Evolutionary conservation across 164 flowering plant species (phyloP), one percentile per base, ranked within the genome.

Genomic region (Magnolia kwangsiensis): DNA sequence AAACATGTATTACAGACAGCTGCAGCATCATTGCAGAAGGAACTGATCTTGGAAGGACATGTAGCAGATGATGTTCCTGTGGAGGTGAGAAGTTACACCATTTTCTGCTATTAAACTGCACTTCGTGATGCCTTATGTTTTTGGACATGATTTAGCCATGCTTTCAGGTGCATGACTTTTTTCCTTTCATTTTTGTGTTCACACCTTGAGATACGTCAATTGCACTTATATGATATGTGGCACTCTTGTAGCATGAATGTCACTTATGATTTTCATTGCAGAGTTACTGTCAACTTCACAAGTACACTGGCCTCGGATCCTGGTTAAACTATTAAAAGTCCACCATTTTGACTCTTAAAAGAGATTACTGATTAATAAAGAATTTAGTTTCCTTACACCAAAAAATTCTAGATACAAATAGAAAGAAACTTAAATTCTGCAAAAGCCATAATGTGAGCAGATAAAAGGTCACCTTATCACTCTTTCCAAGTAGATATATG

Each of bases 1-100:
- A 94, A 86, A 84, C 97, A 96, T 82, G 99, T 96, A 7, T 91
- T 96, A 24, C 99, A 96, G 86, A 96, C 99, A 70, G 97, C 98
- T 58, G 97, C 98, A 27, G 99, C 98, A 76, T 96, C 98, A 71
- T 74, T 94, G 78, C 86, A 87, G 73, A 96, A 94, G 84, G 80
- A 81, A 69, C 76, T 96, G 67, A 89, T 84, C 24, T 82, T 96
- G 83, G 97, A 92, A 90, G 99, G 99, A 61, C 87, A 86, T 77
- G 84, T 96, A 55, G 83, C 90, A 4, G 92, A 89, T 75, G 94
- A 92, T 79, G 95, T 96, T 75, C 99, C 98, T n/a, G 79, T 90
- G 49, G 98, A 94, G 94, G 99, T 95, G 75, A 84, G 82, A 74
- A 6, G 51, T 68, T 74, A 7, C 29, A 63, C 63, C 31, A 6